Percentiles rank a stretch among this genome's conserved stretches.
Conservation (phyloP, 1,139 yeast genomes). For the Geotrichum cucujoidarum region DNA sequence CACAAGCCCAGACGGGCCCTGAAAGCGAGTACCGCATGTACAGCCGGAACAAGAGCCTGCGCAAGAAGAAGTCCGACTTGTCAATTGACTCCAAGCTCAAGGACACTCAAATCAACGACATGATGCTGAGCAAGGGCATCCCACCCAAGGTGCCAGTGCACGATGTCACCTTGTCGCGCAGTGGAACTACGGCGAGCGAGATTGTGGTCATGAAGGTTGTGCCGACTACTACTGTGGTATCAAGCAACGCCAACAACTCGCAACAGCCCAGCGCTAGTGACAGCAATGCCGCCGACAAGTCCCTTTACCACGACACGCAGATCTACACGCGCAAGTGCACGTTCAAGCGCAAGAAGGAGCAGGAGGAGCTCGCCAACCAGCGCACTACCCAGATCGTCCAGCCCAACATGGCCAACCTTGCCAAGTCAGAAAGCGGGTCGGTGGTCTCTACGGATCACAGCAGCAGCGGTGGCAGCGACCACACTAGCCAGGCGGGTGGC, state of each 20-base stretch:
- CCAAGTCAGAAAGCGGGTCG: conserved; percentile 12
- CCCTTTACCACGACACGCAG: conserved; percentile 7
- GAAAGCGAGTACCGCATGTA: conserved; percentile 14
- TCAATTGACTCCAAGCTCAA: conserved; percentile 12
- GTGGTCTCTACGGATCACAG: conserved; percentile 10
- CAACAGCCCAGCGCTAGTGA: neutral
- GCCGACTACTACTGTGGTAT: conserved; percentile 1
- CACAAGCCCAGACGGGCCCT: conserved; percentile 13
- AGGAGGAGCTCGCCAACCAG: conserved; percentile 3
- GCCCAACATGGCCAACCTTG: conserved; percentile 3
- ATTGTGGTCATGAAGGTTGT: conserved; percentile 1
- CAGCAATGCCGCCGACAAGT: neutral
- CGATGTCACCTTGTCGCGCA: conserved; percentile 6
- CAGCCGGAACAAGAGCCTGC: conserved; percentile 7
- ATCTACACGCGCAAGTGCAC: conserved; percentile 17
- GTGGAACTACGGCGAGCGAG: conserved; percentile 1
- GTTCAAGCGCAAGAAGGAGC: conserved; percentile 13
- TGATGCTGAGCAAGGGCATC: conserved; percentile 27
- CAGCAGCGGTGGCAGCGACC: conserved; percentile 2
- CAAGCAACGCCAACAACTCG: neutral
- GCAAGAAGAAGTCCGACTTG: conserved; percentile 8
- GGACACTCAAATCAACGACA: conserved; percentile 12
- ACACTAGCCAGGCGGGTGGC: neutral
- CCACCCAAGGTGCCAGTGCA: conserved; percentile 33
- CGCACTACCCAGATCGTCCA: conserved; percentile 1